phyloP scores from a whole-genome alignment of 106 monocot genomes.

The Agapanthus africanus region DNA sequence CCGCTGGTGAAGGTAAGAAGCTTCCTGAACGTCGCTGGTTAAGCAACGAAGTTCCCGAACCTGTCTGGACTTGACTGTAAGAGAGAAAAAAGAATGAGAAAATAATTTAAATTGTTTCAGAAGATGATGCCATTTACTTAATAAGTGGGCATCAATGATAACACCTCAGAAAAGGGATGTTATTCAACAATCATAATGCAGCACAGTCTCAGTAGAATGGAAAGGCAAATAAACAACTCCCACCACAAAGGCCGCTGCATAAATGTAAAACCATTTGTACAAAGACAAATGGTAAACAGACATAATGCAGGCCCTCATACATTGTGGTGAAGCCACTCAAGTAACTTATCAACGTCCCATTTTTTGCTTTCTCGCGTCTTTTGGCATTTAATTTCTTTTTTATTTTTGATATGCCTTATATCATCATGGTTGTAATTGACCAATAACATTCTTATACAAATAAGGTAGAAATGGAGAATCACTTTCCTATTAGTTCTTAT shows the following conservation, averaged over 20 bases:
- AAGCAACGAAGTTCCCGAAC: background rate
- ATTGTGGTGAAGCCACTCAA: background rate
- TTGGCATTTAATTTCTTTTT: too few species aligned
- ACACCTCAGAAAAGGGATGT: background rate
- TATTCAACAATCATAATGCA: background rate
- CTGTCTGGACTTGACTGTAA: constrained; percentile 29
- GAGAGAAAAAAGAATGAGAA: background rate
- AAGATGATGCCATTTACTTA: constrained; percentile 1
- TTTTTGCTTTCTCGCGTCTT: too few species aligned
- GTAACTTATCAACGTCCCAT: background rate
- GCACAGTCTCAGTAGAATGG: background rate
- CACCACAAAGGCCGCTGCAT: background rate
- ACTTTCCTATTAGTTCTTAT: too few species aligned
- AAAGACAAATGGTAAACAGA: background rate
- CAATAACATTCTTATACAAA: too few species aligned
- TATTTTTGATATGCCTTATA: too few species aligned
- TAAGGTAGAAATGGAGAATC: too few species aligned
- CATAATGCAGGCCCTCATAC: background rate
- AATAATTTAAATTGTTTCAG: background rate
- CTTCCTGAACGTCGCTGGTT: constrained; percentile 21
- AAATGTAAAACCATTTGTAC: background rate
- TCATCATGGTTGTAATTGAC: too few species aligned
- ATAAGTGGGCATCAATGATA: background rate
- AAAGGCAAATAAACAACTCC: background rate
- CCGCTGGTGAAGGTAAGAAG: constrained; percentile 31